Conservation (phyloP, 2,329 filamentous ascomycete genomes). For the Paramyrothecium sp. region DNA sequence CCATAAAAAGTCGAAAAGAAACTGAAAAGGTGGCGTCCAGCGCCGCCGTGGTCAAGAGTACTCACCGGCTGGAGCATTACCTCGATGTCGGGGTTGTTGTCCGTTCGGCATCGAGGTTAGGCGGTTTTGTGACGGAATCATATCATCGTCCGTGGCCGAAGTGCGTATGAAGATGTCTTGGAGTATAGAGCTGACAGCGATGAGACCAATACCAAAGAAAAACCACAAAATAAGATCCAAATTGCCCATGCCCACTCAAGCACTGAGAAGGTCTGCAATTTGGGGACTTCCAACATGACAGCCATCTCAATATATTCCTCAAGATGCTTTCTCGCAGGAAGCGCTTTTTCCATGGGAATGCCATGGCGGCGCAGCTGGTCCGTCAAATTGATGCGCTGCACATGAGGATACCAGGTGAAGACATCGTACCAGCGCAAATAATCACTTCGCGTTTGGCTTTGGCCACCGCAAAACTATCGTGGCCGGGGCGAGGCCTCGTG, state of each 20-base stretch:
- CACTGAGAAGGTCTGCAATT: neutral
- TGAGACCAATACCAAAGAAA: neutral
- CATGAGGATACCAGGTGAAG: constrained; percentile 39
- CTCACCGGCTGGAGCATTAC: neutral
- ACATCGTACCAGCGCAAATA: constrained; percentile 2
- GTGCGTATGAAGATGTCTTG: neutral
- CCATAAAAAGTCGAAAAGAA: neutral
- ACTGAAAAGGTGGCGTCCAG: neutral
- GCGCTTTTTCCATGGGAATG: constrained; percentile 42
- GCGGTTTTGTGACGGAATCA: neutral
- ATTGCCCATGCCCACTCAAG: neutral
- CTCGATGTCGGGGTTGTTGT: neutral
- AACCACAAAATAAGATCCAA: neutral
- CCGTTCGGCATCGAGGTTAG: neutral
- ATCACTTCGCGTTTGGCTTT: constrained; percentile 4
- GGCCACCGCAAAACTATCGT: neutral
- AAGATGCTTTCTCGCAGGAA: constrained; percentile 36
- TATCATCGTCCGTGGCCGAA: neutral
- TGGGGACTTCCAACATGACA: neutral
- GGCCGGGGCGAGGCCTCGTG: neutral
- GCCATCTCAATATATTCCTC: neutral
- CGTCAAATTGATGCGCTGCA: constrained; percentile 40
- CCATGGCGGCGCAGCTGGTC: constrained; percentile 28
- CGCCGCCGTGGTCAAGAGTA: neutral
- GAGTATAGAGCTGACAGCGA: neutral